Evolutionary conservation across 129 eudicot genomes (phyloP), one percentile per base, ranked within the genome.

Genomic region (Deinandra increscens): DNA sequence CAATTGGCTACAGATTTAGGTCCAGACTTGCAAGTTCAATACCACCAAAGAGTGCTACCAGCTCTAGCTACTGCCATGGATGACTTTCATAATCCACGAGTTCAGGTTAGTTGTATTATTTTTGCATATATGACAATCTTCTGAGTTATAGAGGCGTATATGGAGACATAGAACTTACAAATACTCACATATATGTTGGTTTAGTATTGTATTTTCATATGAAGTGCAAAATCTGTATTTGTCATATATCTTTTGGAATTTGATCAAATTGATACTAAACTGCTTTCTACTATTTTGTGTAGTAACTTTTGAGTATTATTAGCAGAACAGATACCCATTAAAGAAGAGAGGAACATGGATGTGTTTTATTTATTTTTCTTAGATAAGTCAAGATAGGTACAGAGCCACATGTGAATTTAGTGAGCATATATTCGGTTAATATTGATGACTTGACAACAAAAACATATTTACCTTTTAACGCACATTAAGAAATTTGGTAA

Each of bases 1-100:
- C 99, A 93, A 79, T 68, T 93, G 70, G 91, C 99, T 22, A 93
- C 99, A 42, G 99, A 93, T 76, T 79, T 93, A 82, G 99, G 99
- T 38, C 99, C 99, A 6, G 99, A 93, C 64, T 84, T 93, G 88
- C 99, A 93, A 84, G 82, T 83, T 50, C 97, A 93, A 60, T 89
- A 87, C 83, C 99, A 93, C 76, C 92, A 87, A 23, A 81, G 75
- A 45, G 95, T 87, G 78, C 73, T 93, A 59, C 97, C 99, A 50
- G 89, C 99, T 26, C 69, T 93, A 41, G 99, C 97, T 73, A 72
- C 82, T 50, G 90, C 99, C 13, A 93, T 93, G 99, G 99, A 93
- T 72, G 97, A 93, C 76, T 85, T 93, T 75, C 82, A 85, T 63
- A 93, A 85, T 79, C 95, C 99, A 0, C 81, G 99, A 45, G 99